Base-by-base conservation (phyloP, 306 rosid species). In the Prunus persica region DNA sequence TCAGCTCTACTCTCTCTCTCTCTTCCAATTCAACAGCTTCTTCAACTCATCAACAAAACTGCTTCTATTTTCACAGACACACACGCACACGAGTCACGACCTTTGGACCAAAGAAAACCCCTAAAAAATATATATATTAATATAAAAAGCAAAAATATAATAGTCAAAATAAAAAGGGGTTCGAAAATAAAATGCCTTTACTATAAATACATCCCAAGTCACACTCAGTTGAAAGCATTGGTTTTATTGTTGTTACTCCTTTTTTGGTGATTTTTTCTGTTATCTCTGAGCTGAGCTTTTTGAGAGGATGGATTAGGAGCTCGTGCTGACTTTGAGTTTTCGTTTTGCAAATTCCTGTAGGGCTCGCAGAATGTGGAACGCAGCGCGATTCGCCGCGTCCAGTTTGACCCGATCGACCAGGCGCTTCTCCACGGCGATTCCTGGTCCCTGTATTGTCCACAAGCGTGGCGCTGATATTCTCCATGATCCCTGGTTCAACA, bases 391-490 rank as follows among this genome's bases (percentile, higher is more conserved):
- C 71, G 95, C 90, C 69, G 90, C 90, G 32, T 72, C 95, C 56
- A 82, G 72, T 54, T 34, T 88, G 65, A 57, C 85, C 88, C 83
- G 91, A 84, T 88, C 93, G 54, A 67, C 54, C 24, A 86, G 96
- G 76, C 80, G 83, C 11, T 86, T 91, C 76, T 90, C 97, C 77
- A 67, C 96, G 74, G 97, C 81, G 79, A 95, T 89, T 82, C 97
- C 99, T 27, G 96, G 91, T 22, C 99, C 99, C 3, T 89, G 96
- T 86, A 91, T 96, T 76, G 91, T 96, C 51, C 99, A 91, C 67
- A 96, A 96, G 86, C 99, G 99, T 56, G 99, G 99, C 43, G 90
- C 99, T 69, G 99, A 96, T 68, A 96, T 96, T 81, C 99, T 96
- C 60, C 99, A 96, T 67, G 99, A 96, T 87, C 99, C 99, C 1